phyloP scores from a whole-genome alignment of 164 flowering plant genomes.

The Nymphaea thermarum region DNA sequence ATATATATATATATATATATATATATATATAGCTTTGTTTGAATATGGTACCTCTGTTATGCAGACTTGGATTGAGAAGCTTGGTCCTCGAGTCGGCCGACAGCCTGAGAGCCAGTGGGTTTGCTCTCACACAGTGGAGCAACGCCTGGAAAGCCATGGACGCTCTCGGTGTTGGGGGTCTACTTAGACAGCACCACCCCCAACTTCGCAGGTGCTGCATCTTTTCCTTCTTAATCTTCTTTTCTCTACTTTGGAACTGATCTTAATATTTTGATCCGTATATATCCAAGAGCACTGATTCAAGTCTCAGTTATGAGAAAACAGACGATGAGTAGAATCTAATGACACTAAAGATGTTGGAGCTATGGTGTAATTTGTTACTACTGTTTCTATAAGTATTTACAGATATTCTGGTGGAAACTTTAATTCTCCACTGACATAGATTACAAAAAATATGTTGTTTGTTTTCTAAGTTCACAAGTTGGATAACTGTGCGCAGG shows the following conservation, averaged over 20 bases:
- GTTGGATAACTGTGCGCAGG: neutral
- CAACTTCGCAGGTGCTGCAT: constrained; percentile 19
- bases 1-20: too few species aligned
- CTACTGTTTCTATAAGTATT: too few species aligned
- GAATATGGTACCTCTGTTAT: neutral
- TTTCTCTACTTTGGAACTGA: neutral
- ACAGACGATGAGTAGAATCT: too few species aligned
- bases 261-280: too few species aligned
- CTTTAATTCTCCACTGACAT: too few species aligned
- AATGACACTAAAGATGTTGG: too few species aligned
- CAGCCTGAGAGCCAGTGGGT: constrained; percentile 28
- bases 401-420: too few species aligned
- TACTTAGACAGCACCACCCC: constrained; percentile 17
- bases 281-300: too few species aligned
- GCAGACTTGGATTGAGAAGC: constrained; percentile 29
- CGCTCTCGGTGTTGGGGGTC: constrained; percentile 31
- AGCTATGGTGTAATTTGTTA: too few species aligned
- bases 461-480: neutral
- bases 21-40: too few species aligned
- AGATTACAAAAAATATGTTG: too few species aligned
- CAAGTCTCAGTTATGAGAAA: too few species aligned
- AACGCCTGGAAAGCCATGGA: constrained; percentile 52
- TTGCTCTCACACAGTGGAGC: constrained; percentile 28
- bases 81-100: constrained; percentile 37
- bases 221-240: neutral